phyloP scores from a whole-genome alignment of 2,329 filamentous ascomycete genomes.

The Coniosporium tulheliwenetii region DNA sequence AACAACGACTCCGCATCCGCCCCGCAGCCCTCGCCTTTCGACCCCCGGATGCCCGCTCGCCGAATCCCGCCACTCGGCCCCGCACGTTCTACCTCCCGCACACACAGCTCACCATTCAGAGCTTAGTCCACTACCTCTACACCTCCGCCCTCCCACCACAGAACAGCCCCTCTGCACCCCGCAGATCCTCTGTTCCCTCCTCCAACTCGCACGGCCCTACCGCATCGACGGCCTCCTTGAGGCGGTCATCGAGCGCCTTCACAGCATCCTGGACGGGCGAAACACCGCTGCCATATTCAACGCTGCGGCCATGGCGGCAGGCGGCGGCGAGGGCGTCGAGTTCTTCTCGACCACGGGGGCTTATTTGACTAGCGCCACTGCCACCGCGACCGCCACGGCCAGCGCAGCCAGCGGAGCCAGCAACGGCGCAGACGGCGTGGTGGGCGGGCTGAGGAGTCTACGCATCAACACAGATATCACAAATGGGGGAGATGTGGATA shows the following conservation, averaged over 20 bases:
- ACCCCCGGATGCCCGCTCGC: constrained; percentile 35
- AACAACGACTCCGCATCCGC: constrained; percentile 32
- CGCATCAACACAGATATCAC: constrained; percentile 35
- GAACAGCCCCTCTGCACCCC: constrained; percentile 70
- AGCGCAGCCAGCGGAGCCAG: constrained; percentile 18
- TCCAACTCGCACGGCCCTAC: constrained; percentile 88
- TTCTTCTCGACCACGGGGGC: constrained; percentile 30
- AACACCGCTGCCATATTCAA: constrained; percentile 98
- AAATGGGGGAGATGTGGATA: constrained; percentile 21
- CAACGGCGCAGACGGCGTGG: constrained; percentile 6
- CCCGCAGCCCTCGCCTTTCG: constrained; percentile 21
- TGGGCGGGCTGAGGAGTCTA: constrained; percentile 17
- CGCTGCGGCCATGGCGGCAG: constrained; percentile 92
- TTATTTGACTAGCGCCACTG: neutral
- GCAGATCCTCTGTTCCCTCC: constrained; percentile 85
- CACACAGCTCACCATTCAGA: constrained; percentile 75
- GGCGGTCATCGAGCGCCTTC: constrained; percentile 79
- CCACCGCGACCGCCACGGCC: neutral
- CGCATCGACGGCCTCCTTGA: constrained; percentile 85
- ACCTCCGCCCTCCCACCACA: constrained; percentile 72
- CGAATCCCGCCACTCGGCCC: constrained; percentile 50
- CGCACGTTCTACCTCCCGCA: constrained; percentile 87
- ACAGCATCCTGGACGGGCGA: constrained; percentile 75
- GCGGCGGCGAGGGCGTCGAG: constrained; percentile 72
- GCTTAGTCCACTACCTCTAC: constrained; percentile 84